Conservation (phyloP, 169 alveolate genomes). For the Plasmodium ovale region DNA sequence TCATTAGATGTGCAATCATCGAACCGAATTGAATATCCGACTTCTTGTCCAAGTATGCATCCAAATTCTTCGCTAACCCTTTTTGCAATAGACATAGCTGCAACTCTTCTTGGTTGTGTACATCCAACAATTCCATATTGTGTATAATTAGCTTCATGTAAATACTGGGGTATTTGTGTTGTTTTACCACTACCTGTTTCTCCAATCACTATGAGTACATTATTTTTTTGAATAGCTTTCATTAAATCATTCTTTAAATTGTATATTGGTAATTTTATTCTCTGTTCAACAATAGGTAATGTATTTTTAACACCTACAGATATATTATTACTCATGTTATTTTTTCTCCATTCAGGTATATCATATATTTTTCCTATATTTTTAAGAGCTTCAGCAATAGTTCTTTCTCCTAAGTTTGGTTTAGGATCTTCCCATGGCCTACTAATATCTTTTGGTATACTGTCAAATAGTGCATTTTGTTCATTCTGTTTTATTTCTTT, state of each 20-base stretch:
- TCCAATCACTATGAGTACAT: constrained; percentile 97
- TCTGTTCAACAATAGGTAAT: constrained; percentile 93
- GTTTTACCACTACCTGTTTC: constrained; percentile 99
- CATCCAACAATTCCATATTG: constrained; percentile 95
- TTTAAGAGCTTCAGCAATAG: constrained; percentile 85
- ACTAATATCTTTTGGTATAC: constrained; percentile 91
- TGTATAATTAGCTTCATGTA: constrained; percentile 95
- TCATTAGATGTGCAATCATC: constrained; percentile 97
- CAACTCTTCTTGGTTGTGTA: constrained; percentile 99
- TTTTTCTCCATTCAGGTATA: constrained; percentile 94
- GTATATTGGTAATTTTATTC: constrained; percentile 96
- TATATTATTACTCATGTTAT: constrained; percentile 85
- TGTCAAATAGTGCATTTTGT: constrained; percentile 89
- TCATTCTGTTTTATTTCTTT: constrained; percentile 83
- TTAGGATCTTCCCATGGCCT: constrained; percentile 94
- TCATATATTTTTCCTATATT: constrained; percentile 85
- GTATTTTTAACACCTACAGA: constrained; percentile 85
- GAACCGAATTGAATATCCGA: constrained; percentile 96
- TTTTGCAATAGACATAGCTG: constrained; percentile 98
- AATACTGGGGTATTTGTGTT: constrained; percentile 97
- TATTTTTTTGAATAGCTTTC: constrained; percentile 92
- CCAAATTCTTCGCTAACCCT: constrained; percentile 99
- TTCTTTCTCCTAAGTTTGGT: constrained; percentile 93
- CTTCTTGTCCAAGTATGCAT: constrained; percentile 97
- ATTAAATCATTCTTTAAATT: constrained; percentile 92